A percentile compares a stretch with the other conserved stretches of the same genome.
Conservation (phyloP, 306 rosid genomes). For the Acacia acuminata region DNA sequence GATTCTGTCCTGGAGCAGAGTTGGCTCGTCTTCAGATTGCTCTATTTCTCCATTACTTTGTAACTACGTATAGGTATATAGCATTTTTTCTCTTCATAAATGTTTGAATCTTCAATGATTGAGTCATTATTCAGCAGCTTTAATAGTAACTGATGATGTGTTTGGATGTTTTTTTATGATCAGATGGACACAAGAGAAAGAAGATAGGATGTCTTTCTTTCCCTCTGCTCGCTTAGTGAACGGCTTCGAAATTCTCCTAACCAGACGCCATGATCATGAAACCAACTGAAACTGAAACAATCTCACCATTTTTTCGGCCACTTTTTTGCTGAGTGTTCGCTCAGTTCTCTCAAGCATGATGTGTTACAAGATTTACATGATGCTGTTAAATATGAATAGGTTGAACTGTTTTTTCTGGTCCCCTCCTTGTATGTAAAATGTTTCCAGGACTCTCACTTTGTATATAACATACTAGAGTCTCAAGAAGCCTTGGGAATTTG, state of each 20-base stretch:
- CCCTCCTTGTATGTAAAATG: not conserved
- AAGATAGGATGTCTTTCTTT: constrained; percentile 83
- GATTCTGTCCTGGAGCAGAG: constrained; percentile 96
- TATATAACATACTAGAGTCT: constrained; percentile 2
- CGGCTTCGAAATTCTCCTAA: constrained; percentile 74
- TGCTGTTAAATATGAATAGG: constrained; percentile 29
- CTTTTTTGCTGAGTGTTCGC: constrained; percentile 46
- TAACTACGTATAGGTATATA: constrained; percentile 60
- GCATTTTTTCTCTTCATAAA: not conserved
- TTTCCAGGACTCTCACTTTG: constrained; percentile 16
- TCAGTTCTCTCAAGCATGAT: constrained; percentile 38
- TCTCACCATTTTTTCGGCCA: not conserved
- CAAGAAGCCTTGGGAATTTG: not conserved
- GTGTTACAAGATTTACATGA: constrained; percentile 37
- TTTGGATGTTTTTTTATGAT: not conserved
- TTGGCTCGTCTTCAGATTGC: constrained; percentile 92
- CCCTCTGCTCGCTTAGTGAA: constrained; percentile 91
- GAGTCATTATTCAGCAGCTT: not conserved
- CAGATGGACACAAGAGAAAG: constrained; percentile 88
- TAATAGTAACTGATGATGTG: constrained; percentile 18
- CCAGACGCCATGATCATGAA: constrained; percentile 40
- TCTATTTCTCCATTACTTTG: constrained; percentile 76
- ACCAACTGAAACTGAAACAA: constrained; percentile 26
- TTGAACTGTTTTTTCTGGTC: not conserved
- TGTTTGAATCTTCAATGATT: not conserved